phyloP scores from a whole-genome alignment of 768 basidiomycete genomes.

The Inosperma sp. region DNA sequence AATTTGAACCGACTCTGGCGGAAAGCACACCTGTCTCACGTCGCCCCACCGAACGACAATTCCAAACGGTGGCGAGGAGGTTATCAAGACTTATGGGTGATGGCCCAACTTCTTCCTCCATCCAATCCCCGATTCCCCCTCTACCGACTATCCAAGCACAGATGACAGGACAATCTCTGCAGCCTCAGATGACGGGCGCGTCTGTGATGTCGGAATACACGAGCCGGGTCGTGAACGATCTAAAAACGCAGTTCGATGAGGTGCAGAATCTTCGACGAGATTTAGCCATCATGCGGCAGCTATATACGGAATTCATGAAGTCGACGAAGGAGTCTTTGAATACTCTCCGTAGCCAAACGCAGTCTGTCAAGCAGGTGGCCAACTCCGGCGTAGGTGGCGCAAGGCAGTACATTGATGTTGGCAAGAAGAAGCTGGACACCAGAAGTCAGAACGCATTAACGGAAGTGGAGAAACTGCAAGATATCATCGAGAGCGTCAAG shows the following conservation, averaged over 20 bases:
- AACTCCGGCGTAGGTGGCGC: slow-evolving; percentile 78
- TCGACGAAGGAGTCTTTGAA: slow-evolving; percentile 84
- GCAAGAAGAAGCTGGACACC: slow-evolving; percentile 86
- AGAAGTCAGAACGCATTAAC: slow-evolving; percentile 89
- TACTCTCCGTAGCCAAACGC: slow-evolving; percentile 76
- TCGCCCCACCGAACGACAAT: slow-evolving; percentile 72
- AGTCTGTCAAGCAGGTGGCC: slow-evolving; percentile 84
- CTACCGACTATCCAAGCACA: slow-evolving; percentile 48
- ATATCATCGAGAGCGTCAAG: slow-evolving; percentile 82
- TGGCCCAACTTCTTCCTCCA: slow-evolving; percentile 22
- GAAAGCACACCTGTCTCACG: slow-evolving; percentile 61
- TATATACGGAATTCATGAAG: slow-evolving; percentile 91
- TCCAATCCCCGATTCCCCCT: slow-evolving; percentile 21
- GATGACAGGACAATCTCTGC: slow-evolving; percentile 63
- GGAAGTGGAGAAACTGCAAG: slow-evolving; percentile 89
- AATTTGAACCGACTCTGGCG: slow-evolving; percentile 49
- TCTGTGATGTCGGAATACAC: slow-evolving; percentile 72
- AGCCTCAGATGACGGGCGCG: slow-evolving; percentile 71
- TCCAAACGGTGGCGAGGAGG: slow-evolving; percentile 66
- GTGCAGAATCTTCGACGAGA: slow-evolving; percentile 92
- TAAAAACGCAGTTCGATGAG: slow-evolving; percentile 92
- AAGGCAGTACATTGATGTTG: slow-evolving; percentile 83
- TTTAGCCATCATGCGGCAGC: slow-evolving; percentile 87
- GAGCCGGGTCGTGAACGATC: slow-evolving; percentile 67
- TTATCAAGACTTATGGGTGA: slow-evolving; percentile 67